A percentile compares a stretch with the other conserved stretches of the same genome.
phyloP scores from a whole-genome alignment of 163 green algal genomes.

The Scenedesmus sp. region DNA sequence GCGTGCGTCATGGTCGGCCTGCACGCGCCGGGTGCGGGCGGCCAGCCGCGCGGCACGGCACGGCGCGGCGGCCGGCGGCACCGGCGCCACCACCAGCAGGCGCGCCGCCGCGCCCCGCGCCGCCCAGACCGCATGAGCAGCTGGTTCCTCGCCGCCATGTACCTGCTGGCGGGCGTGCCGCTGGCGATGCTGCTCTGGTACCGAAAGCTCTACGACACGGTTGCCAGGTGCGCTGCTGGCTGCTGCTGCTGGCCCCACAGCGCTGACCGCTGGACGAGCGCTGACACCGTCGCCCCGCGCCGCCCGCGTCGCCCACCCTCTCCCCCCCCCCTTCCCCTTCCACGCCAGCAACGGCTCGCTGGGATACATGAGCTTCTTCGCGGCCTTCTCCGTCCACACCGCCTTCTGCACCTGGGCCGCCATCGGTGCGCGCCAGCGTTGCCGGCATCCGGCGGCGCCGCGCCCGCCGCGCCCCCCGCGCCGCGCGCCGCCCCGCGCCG shows the following conservation, averaged over 20 bases:
- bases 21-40: slow-evolving; percentile 29
- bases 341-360: slow-evolving; percentile 50
- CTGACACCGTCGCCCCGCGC: too few relatives aligned
- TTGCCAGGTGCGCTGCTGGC: slow-evolving; percentile 19
- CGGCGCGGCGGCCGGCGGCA: too few relatives aligned
- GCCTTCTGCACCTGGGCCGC: slow-evolving; percentile 65
- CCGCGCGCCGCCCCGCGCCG: too few relatives aligned
- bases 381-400: slow-evolving; percentile 61
- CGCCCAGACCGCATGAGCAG: slow-evolving; percentile 53
- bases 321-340: too few relatives aligned
- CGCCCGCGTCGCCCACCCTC: too few relatives aligned
- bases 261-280: too few relatives aligned
- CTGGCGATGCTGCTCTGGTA: slow-evolving; percentile 64
- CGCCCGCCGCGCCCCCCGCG: too few relatives aligned
- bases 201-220: slow-evolving; percentile 64
- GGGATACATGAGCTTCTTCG: slow-evolving; percentile 66
- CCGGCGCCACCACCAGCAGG: too few relatives aligned
- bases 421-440: slow-evolving; percentile 54
- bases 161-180: slow-evolving; percentile 57
- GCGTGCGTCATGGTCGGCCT: slow-evolving; percentile 55
- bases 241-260: too few relatives aligned
- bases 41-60: too few relatives aligned
- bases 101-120: too few relatives aligned
- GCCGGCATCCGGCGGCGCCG: too few relatives aligned
- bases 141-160: slow-evolving; percentile 66